Conservation (phyloP, 2,329 filamentous ascomycete genomes). For the Epichloe gansuensis region DNA sequence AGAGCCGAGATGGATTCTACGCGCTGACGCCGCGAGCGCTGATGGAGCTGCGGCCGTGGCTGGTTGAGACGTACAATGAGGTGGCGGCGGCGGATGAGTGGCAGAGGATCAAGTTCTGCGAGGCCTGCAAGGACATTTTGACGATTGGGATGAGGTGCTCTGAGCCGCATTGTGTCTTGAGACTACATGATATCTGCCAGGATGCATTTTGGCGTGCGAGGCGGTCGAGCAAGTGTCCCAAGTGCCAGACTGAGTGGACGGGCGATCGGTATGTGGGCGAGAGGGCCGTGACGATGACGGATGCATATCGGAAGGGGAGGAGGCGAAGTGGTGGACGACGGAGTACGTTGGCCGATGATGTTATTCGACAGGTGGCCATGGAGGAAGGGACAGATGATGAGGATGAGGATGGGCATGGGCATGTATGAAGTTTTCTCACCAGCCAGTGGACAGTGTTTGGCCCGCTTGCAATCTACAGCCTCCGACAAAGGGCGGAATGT, state of each 20-base stretch:
- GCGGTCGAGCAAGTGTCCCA: conserved; percentile 51
- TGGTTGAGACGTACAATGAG: conserved; percentile 86
- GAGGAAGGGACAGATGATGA: conserved; percentile 5
- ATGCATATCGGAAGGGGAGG: conserved; percentile 33
- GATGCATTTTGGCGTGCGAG: conserved; percentile 60
- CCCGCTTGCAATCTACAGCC: too few species aligned
- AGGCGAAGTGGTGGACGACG: conserved; percentile 22
- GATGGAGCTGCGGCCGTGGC: conserved; percentile 74
- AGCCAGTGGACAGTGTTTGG: too few species aligned
- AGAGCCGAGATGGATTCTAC: conserved; percentile 60
- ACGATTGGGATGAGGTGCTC: conserved; percentile 72
- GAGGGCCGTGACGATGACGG: conserved; percentile 41
- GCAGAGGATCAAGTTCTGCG: conserved; percentile 74
- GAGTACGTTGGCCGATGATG: conserved; percentile 23
- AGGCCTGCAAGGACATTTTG: conserved; percentile 80
- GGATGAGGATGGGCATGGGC: not conserved
- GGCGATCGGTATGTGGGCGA: conserved; percentile 42
- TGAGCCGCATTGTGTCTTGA: conserved; percentile 51
- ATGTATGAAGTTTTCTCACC: not conserved
- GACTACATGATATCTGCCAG: conserved; percentile 68
- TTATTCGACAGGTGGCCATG: conserved; percentile 16
- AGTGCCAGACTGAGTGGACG: conserved; percentile 40
- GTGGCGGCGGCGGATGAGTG: conserved; percentile 44
- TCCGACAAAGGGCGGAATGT: too few species aligned
- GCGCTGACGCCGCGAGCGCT: conserved; percentile 63